Base-by-base conservation (phyloP, 1,139 yeast genomes). In the Candida tunisiensis region DNA sequence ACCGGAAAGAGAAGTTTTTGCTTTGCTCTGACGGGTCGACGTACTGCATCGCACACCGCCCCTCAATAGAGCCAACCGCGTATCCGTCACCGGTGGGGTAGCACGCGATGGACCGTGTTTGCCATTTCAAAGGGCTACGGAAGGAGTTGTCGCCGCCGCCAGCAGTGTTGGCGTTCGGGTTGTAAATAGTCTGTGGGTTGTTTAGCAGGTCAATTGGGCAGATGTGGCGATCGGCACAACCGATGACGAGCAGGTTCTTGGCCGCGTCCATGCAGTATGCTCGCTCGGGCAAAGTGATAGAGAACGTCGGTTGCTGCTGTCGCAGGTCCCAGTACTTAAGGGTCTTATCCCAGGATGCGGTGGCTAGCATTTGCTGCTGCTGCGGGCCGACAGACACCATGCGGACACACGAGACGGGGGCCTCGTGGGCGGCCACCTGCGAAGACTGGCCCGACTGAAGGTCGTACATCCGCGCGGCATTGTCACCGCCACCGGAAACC, bases 291-390 rank as follows among this genome's bases (percentile, higher is more conserved):
- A 88, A 60, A 41, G 67, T 67, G 15, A 91, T 56, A 3, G 93
- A 78, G 14, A 85, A 68, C 16, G 85, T 67, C 7, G 98, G 92
- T 39, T 69, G 77, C 24, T 79, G 91, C 37, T 74, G 73, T 46
- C 96, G 71, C 55, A 78, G 62, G 51, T 88, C 96, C 95, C 95
- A 83, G 53, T 88, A 91, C 47, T 70, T 72, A 37, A 91, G 56
- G 1, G 96, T 83, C 53, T 83, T 83, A 52, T 91, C 98, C 96
- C 96, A 88, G 5, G 95, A 80, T 9, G 93, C 94, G 25, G 88
- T 71, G 2, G 85, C 96, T 16, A 88, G 71, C 34, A 80, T 80
- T 24, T 77, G 93, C 17, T 72, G 60, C 12, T 46, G 46, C 5
- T 49, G 50, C 7, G 88, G 83, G 0, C 92, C 92, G 47, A 88